Evolutionary conservation across 164 flowering plant species (phyloP), one percentile per base, ranked within the genome.

Genomic region (Amborella trichopoda): DNA sequence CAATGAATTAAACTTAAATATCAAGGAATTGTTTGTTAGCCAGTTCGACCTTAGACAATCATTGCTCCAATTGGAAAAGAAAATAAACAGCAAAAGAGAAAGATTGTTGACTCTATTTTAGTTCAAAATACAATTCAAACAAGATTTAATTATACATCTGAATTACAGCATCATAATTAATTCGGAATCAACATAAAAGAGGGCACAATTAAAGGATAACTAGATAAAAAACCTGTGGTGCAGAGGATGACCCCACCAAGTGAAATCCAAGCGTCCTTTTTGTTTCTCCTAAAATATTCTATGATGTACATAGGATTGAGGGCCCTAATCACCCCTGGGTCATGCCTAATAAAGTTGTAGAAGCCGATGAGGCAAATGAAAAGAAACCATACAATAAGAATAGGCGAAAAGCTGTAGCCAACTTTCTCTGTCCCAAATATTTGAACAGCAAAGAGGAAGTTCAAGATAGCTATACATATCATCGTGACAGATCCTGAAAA

Each of bases 401-500:
- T 36, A 2, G 67, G 67, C 0, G 64, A 60, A 23, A 58, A 66
- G 17, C 24, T 26, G 14, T 49, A 58, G 1, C 67, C 70, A 2
- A 62, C 61, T 55, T 49, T 58, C 17, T 62, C 51, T 1, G 67
- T 62, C 11, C 67, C 67, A 16, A 53, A 60, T 23, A 53, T 59
- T 24, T 59, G 58, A 40, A 42, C 42, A 33, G 23, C 51, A 49
- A 59, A 47, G 37, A 52, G 30, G 21, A 47, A 3, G 14, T 52
- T 39, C 18, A 59, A 34, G 33, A 59, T 53, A 1, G 44, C 58
- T 12, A 40, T 48, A 16, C 58, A 53, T 40, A 53, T 48, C 63
- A 52, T 52, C 26, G 52, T 27, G 6, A 59, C 32, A 6, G 18
- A 5, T 6, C 21, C 46, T 42, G 41, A 9, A 38, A 38, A 38